Evolutionary conservation across 495 filamentous ascomycete species (phyloP).

Genomic region (Hyaloscypha bicolor): DNA sequence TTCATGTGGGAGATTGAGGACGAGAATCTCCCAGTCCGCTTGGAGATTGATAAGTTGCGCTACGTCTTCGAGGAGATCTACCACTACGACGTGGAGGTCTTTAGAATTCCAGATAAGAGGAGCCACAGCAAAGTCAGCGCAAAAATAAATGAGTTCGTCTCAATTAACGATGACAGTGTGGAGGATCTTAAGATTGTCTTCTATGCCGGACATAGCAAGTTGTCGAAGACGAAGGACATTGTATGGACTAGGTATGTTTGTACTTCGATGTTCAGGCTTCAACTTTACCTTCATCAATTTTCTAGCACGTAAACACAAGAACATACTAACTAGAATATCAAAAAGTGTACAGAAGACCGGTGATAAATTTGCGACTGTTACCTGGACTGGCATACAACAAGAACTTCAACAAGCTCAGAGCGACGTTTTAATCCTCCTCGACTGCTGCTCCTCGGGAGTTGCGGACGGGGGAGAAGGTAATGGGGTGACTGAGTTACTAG

Average conservation of each 20-base stretch:
- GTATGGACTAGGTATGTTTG: constrained; percentile 13
- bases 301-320: too few species aligned
- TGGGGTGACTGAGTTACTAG: constrained; percentile 55
- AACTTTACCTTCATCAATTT: too few species aligned
- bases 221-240: neutral
- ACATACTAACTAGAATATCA: too few species aligned
- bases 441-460: constrained; percentile 55
- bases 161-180: constrained; percentile 2
- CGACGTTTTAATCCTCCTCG: constrained; percentile 55
- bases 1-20: constrained; percentile 10
- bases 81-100: constrained; percentile 4
- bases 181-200: constrained; percentile 13
- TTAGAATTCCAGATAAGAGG: constrained; percentile 8
- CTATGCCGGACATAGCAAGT: constrained; percentile 4
- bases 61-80: constrained; percentile 7
- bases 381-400: constrained; percentile 56
- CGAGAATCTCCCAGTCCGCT: neutral
- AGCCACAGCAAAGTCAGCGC: neutral
- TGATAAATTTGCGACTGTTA: constrained; percentile 8
- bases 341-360: too few species aligned
- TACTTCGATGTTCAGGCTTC: too few species aligned
- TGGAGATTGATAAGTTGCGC: neutral
- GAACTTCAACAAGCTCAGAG: constrained; percentile 50
- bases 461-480: constrained; percentile 50
- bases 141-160: constrained; percentile 12